Evolutionary conservation across 2,329 filamentous ascomycete species (phyloP), one percentile per base, ranked within the genome.

Genomic region (Microdochium trichocladiopsis): DNA sequence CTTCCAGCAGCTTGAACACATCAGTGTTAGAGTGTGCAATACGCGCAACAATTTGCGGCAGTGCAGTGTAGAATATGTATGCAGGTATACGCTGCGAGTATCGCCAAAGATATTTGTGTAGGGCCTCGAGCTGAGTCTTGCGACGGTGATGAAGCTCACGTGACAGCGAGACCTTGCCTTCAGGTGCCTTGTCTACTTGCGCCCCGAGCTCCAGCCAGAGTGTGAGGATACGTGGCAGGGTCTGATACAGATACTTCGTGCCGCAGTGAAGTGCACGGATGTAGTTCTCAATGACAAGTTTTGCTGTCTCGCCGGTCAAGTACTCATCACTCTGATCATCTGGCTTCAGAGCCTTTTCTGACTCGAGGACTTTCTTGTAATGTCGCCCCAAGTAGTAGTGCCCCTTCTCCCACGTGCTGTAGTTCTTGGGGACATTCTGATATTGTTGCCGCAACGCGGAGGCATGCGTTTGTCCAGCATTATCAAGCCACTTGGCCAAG

Each of bases 371-470:
- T 68, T 96, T 99, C 67, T 96, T 95, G 77, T 99, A 99, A 69
- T 97, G 91, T 48, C 93, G 90, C 4, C 94, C 94, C 10, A 99
- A 80, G 66, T 96, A 96, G 67, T 97, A 99, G 65, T 97, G 93
- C 0, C 90, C 92, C 69, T 96, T 97, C 66, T 99, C 94, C 92
- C 93, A 99, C 50, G 83, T 83, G 4, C 76, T 72, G 60, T 77
- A 74, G 1, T 82, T 84, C 63, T 80, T 84, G n/a, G 88, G 82
- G 1, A 92, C 92, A 58, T 87, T 82, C 56, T 91, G 86, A 61
- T 96, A 99, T 63, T 90, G 89, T 51, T 84, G 79, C 47, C 90
- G 83, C 57, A 97, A 79, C 3, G 88, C 84, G 47, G 83, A 80
- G 3, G 90, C 88, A 62, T 95, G 88, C 2, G 91, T 96, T 67